These are phyloP conservation scores for Lodderomyces margitis DNA, from an alignment of 1,139 yeast genomes.

Conservation along the genomic window DNA sequence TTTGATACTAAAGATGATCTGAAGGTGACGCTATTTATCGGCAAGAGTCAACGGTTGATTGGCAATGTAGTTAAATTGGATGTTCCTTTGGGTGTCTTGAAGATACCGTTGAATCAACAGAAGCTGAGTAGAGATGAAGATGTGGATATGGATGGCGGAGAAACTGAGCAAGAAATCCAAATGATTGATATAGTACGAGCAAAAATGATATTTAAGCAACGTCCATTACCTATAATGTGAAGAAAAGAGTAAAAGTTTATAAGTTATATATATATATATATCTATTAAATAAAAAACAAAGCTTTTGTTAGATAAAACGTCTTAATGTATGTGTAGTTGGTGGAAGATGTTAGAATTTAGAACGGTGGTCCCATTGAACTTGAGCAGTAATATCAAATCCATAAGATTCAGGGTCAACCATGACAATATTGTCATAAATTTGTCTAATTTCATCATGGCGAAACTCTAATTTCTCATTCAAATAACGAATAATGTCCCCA, in stretches of 20 bases:
- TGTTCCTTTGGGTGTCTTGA: constrained; percentile 60
- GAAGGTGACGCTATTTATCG: constrained; percentile 57
- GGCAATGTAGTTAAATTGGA: constrained; percentile 57
- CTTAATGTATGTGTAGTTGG: neutral
- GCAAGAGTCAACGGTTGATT: constrained; percentile 63
- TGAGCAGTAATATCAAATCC: constrained; percentile 20
- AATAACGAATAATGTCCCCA: constrained; percentile 59
- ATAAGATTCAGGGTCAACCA: constrained; percentile 20
- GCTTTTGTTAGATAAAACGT: neutral
- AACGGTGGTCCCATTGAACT: constrained; percentile 27
- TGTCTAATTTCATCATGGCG: constrained; percentile 45
- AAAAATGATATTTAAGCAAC: constrained; percentile 57
- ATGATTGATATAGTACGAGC: constrained; percentile 58
- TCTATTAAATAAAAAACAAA: neutral
- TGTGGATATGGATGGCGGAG: constrained; percentile 16
- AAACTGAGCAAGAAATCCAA: constrained; percentile 28
- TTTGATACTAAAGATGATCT: constrained; percentile 43
- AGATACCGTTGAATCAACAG: constrained; percentile 30
- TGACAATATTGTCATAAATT: constrained; percentile 47
- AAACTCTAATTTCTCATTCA: constrained; percentile 48
- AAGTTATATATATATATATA: neutral
- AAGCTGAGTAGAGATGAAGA: constrained; percentile 17
- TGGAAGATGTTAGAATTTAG: constrained; percentile 4
- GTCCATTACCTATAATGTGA: constrained; percentile 77
- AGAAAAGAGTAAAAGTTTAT: neutral